phyloP scores from a whole-genome alignment of 352 stramenopile genomes.

The Saprolegnia parasitica region DNA sequence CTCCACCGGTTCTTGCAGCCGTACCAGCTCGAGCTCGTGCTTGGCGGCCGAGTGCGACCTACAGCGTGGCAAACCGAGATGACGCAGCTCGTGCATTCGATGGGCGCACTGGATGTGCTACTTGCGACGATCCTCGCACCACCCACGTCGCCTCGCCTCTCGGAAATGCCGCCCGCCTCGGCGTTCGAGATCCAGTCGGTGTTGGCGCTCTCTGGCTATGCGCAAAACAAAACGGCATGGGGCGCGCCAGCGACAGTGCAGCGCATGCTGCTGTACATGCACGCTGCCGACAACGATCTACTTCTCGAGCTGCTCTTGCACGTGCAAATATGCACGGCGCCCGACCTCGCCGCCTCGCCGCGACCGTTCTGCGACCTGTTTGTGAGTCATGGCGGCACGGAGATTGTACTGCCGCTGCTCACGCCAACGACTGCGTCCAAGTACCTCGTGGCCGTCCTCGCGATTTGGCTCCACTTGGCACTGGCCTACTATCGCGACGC shows the following conservation, averaged over 20 bases:
- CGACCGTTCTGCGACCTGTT: slow-evolving; percentile 19
- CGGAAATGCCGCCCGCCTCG: background rate
- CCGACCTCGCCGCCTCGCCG: slow-evolving; percentile 7
- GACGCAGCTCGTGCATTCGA: background rate
- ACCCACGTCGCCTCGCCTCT: background rate
- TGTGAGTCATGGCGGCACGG: background rate
- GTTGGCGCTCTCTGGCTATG: slow-evolving; percentile 16
- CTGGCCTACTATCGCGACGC: slow-evolving; percentile 5
- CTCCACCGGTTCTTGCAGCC: slow-evolving; percentile 13
- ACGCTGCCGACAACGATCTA: background rate
- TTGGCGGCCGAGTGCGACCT: background rate
- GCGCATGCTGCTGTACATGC: background rate
- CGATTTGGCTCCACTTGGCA: background rate
- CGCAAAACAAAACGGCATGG: background rate
- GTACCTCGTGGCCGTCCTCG: background rate
- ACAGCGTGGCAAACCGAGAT: slow-evolving; percentile 3
- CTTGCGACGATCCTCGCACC: background rate
- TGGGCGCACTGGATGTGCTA: background rate
- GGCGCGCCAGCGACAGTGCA: background rate
- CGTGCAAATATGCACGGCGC: slow-evolving; percentile 22
- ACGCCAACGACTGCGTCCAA: too few species aligned
- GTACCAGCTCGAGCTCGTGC: background rate
- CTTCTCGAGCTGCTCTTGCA: slow-evolving; percentile 19
- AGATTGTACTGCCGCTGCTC: slow-evolving; percentile 18
- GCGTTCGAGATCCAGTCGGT: slow-evolving; percentile 23